Evolutionary conservation across 345 rosid species (phyloP).

Genomic region (Brassica rapa): DNA sequence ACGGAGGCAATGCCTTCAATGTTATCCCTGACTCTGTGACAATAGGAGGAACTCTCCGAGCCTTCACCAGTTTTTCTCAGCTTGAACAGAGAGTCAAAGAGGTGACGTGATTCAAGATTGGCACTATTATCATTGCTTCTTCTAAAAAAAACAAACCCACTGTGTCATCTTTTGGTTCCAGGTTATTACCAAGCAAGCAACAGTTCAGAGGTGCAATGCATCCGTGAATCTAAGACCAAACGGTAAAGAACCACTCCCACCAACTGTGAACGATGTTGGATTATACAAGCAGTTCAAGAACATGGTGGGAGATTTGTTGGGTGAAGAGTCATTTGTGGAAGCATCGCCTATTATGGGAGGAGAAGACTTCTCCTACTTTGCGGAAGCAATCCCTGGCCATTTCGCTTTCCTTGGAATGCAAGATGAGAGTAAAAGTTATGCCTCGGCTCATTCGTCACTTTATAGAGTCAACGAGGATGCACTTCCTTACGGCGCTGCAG

Average conservation of each 20-base stretch:
- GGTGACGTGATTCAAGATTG: slow-evolving; percentile 41
- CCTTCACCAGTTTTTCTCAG: slow-evolving; percentile 55
- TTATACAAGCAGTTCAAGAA: slow-evolving; percentile 52
- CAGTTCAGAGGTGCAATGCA: slow-evolving; percentile 67
- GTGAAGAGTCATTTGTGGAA: slow-evolving; percentile 40
- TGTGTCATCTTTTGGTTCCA: slow-evolving; percentile 24
- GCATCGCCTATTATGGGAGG: slow-evolving; percentile 51
- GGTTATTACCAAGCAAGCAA: slow-evolving; percentile 75
- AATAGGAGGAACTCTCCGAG: slow-evolving; percentile 81
- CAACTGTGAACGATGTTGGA: slow-evolving; percentile 49
- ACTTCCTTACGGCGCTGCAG: slow-evolving; percentile 70
- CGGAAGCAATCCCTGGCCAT: slow-evolving; percentile 65
- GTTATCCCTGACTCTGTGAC: slow-evolving; percentile 82
- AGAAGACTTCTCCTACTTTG: slow-evolving; percentile 75
- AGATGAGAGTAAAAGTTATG: slow-evolving; percentile 44
- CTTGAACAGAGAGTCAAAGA: slow-evolving; percentile 71
- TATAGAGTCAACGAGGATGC: slow-evolving; percentile 63
- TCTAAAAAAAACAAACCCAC: neutral
- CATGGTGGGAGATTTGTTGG: slow-evolving; percentile 57
- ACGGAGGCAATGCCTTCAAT: slow-evolving; percentile 74
- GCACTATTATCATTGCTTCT: neutral
- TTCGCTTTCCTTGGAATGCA: slow-evolving; percentile 62
- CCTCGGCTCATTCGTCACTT: slow-evolving; percentile 49
- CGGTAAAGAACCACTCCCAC: slow-evolving; percentile 44
- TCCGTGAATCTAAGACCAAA: slow-evolving; percentile 47